Base-by-base conservation (phyloP, 495 filamentous ascomycete genomes). In the Rhizodiscina lignyota region DNA sequence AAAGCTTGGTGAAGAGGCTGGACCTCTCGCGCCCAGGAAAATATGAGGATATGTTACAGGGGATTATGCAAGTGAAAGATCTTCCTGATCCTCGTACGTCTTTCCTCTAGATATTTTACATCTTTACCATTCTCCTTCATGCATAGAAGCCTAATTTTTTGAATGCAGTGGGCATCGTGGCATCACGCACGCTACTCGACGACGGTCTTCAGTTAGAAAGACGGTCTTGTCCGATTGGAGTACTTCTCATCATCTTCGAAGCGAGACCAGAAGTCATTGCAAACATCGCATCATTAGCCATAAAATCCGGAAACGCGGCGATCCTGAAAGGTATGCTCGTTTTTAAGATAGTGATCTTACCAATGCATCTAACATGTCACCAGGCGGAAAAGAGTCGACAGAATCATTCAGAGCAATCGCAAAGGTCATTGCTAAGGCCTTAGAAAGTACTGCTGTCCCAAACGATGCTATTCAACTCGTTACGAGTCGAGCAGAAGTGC, bases 241-340 rank as follows among this genome's bases (percentile, higher is more conserved):
- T 94, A 16, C 70, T 99, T 18, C 65, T 97, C 32, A 92, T 96
- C 45, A 96, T 97, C 40, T 97, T 97, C 49, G 89, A 97, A 58
- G 91, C 91, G 17, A 79, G 89, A 20, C 89, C 89, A 5, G 89
- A 99, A 54, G 91, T 99, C 37, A 99, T 99, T 53, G 89, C 91
- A 29, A 99, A 99, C 50, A 96, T 99, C 41, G 83, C 87, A 36
- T 79, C 91, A n/a, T 65, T 99, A 23, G 84, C 91, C 8, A 77
- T 99, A 43, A 99, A 99, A 54, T 94, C 89, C 12, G 89, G 84
- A 37, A 99, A 99, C 61, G 79, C 89, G 18, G 89, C 86, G 37
- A 96, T 99, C 40, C 60, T 99, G 31, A 99, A 99, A 69, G 86
- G 75, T 63, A 51, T n/a, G 34, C 29, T 18, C 6, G 6, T 36